Evolutionary conservation across 2,329 filamentous ascomycete genomes (phyloP).

Genomic region (Fulvia fulva): DNA sequence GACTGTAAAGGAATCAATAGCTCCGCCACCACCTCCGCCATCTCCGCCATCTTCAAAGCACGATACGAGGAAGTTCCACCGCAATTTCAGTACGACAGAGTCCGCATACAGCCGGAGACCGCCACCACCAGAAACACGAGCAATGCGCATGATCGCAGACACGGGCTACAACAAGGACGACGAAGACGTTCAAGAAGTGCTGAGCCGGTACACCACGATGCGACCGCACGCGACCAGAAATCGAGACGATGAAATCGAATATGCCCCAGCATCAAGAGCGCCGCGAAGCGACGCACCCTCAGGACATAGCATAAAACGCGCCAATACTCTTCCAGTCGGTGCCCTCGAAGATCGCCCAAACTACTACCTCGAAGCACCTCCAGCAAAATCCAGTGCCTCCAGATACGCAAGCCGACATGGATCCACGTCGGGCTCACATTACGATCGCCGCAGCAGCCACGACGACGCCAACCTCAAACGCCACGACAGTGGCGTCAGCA

Average conservation of each 20-base stretch:
- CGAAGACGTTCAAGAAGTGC: conserved; percentile 23
- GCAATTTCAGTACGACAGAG: conserved; percentile 31
- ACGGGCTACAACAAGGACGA: conserved; percentile 25
- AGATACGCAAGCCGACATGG: conserved; percentile 9
- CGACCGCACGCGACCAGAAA: conserved; percentile 23
- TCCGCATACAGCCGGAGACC: conserved; percentile 26
- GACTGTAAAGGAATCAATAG: conserved; percentile 1
- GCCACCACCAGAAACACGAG: conserved; percentile 20
- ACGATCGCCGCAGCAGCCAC: conserved; percentile 10
- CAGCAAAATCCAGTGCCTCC: conserved; percentile 16
- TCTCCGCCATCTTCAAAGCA: conserved; percentile 14
- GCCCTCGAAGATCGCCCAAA: conserved; percentile 4
- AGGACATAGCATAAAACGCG: conserved; percentile 16
- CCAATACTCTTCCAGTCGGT: conserved; percentile 20
- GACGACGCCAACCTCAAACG: conserved; percentile 24
- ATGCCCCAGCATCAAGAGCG: conserved; percentile 14
- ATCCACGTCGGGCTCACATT: neutral
- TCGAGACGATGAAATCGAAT: conserved; percentile 26
- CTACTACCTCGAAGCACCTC: conserved; percentile 21
- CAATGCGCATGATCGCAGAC: conserved; percentile 39
- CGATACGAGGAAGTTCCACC: conserved; percentile 17
- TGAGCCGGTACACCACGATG: conserved; percentile 23
- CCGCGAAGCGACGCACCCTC: conserved; percentile 5
- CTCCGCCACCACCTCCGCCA: conserved; percentile 12
- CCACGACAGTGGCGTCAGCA: conserved; percentile 29